Base-by-base conservation (phyloP, 495 filamentous ascomycete genomes). In the Podospora appendiculata region DNA sequence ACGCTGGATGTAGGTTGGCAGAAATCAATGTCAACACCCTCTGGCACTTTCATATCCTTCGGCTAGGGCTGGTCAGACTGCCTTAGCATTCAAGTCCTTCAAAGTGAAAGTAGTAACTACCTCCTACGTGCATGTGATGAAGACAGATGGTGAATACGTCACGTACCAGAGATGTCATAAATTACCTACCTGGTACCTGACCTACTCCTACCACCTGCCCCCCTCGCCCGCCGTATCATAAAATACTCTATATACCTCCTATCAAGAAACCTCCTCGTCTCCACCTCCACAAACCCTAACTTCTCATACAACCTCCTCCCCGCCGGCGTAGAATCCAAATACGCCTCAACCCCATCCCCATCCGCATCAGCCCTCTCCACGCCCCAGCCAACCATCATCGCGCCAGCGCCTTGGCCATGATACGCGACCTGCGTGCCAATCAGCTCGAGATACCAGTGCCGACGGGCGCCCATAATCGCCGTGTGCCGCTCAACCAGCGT, bases 271-370 rank as follows among this genome's bases (percentile, higher is more conserved):
- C 42, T 41, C 8, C 72, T 40, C 18, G 66, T 65, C 39, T 77
- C 73, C 7, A 75, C 51, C 9, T 62, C 55, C 51, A 69, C 57
- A 65, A 78, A 84, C 8, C 82, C 81, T 55, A 72, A 58, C 53
- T 71, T 73, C 45, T 72, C 49, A 65, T 85, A 86, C n/a, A 86
- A 19, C 9, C 65, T 62, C 36, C 66, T 65, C 8, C 81, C 80
- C 8, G 66, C 67, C 7, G 68, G 72, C 34, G 78, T 79, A 0
- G 77, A 75, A 51, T 83, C 80, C 6, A 85, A 57, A 63, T 77
- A 85, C 6, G 75, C 60, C 44, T 71, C 68, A 19, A 66, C 54
- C 0, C 70, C 68, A 13, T 62, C 68, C 16, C 65, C 60, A 62
- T 84, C 80, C 7, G 78, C 60, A 62, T 84, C 80, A 6, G 78